Evolutionary conservation across 805 yeast species (phyloP).

Genomic region (Jamesozyma jinghongensis): DNA sequence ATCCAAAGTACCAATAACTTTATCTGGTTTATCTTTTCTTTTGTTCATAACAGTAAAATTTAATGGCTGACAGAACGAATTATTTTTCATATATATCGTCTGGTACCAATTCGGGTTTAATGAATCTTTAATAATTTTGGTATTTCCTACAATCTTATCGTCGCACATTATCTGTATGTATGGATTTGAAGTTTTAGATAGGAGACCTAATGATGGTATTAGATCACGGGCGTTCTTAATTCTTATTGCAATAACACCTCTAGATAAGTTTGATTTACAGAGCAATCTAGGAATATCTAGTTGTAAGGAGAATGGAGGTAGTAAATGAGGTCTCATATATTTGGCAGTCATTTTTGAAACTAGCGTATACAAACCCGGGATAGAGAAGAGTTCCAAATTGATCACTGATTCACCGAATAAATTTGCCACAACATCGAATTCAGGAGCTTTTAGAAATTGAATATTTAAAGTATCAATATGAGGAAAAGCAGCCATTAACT

Average conservation of each 20-base stretch:
- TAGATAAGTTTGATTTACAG: slow-evolving; percentile 76
- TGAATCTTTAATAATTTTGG: slow-evolving; percentile 56
- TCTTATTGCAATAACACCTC: slow-evolving; percentile 71
- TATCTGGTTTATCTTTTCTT: slow-evolving; percentile 64
- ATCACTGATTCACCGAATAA: slow-evolving; percentile 67
- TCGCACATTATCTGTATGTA: slow-evolving; percentile 63
- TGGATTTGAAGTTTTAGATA: slow-evolving; percentile 78
- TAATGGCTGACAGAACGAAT: slow-evolving; percentile 72
- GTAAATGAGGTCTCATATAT: slow-evolving; percentile 77
- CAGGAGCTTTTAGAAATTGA: slow-evolving; percentile 74
- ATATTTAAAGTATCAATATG: slow-evolving; percentile 85
- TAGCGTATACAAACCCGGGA: slow-evolving; percentile 79
- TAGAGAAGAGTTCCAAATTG: slow-evolving; percentile 73
- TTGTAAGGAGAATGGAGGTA: slow-evolving; percentile 85
- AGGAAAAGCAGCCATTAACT: slow-evolving; percentile 84
- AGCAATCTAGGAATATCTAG: slow-evolving; percentile 81
- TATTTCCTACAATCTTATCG: slow-evolving; percentile 49
- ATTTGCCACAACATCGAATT: slow-evolving; percentile 71
- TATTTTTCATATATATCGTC: slow-evolving; percentile 55
- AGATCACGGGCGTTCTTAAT: slow-evolving; percentile 56
- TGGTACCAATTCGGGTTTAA: slow-evolving; percentile 77
- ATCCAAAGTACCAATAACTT: slow-evolving; percentile 63
- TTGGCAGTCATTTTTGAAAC: slow-evolving; percentile 76
- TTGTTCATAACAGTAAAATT: slow-evolving; percentile 60
- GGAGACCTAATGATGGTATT: slow-evolving; percentile 43